Percentiles rank a stretch among this genome's conserved stretches.
phyloP scores from a whole-genome alignment of 2,329 filamentous ascomycete species.

The Gyromitra esculenta region DNA sequence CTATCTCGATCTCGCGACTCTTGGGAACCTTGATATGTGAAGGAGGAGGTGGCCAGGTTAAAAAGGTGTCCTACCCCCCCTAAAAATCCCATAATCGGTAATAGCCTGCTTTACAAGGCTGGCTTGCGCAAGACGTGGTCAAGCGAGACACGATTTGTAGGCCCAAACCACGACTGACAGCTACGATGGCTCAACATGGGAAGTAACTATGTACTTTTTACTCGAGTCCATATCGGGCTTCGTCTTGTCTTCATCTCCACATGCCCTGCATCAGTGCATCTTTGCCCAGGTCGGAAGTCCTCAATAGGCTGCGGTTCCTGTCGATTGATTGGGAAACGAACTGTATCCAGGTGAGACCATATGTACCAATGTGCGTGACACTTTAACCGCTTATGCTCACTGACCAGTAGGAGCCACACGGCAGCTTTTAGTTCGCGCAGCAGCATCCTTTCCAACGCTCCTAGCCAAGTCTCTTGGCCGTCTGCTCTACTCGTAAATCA shows the following conservation, averaged over 20 bases:
- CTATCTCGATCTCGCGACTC: conserved; percentile 47
- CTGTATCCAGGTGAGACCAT: conserved; percentile 29
- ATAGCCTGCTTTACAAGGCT: conserved; percentile 22
- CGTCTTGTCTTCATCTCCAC: conserved; percentile 40
- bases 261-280: conserved; percentile 32
- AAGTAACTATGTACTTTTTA: conserved; percentile 10
- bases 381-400: conserved; percentile 17
- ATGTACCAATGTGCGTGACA: conserved; percentile 6
- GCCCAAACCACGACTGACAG: conserved; percentile 28
- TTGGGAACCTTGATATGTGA: conserved; percentile 17
- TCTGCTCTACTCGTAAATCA: not conserved
- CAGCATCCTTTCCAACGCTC: conserved; percentile 1
- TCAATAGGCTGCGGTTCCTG: conserved; percentile 17
- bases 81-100: conserved; percentile 26
- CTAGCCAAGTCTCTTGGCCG: not conserved
- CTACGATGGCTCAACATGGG: conserved; percentile 34
- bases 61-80: conserved; percentile 33
- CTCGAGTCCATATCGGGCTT: conserved; percentile 17
- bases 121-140: conserved; percentile 47
- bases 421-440: conserved; percentile 5
- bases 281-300: conserved; percentile 26
- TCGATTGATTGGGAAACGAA: not conserved
- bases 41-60: conserved; percentile 30
- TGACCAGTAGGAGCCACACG: conserved; percentile 39
- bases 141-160: conserved; percentile 45